Evolutionary conservation across 1,284 basidiomycete genomes (phyloP), one percentile per base, ranked within the genome.

Genomic region (Blastosporella zonata): DNA sequence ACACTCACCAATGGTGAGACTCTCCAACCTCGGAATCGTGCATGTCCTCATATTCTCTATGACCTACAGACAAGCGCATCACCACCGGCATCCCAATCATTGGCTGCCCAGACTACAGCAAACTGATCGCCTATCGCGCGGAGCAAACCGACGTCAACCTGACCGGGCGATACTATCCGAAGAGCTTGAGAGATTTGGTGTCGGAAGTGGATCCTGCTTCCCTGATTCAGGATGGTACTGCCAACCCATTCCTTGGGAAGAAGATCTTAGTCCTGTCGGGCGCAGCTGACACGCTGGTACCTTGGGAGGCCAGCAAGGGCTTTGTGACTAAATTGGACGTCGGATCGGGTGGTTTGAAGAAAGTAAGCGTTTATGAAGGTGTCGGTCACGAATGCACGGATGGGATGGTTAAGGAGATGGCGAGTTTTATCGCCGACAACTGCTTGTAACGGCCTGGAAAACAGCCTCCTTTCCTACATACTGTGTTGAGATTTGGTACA

Each of bases 41-140:
- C n/a, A n/a, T n/a, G n/a, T n/a, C n/a, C n/a, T n/a, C n/a, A n/a
- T n/a, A n/a, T n/a, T n/a, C n/a, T n/a, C n/a, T n/a, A n/a, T n/a
- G n/a, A n/a, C n/a, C n/a, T n/a, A 13, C 42, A 86, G 90, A 93
- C 53, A 77, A 84, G 7, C 74, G 87, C 20, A 69, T 94, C 48
- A 74, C 65, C 33, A 71, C 90, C 41, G 90, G 84, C 0, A 82
- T 93, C 22, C 85, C 90, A 0, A 82, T 87, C 60, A 81, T 86
- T 23, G 91, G 90, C 27, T 90, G 89, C 53, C 90, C 92, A 0
- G 85, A 92, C 67, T 90, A 82, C 58, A 62, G 76, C 22, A 69
- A 72, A 25, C 73, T 88, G 1, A 79, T 92, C 55, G 65, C 71
- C 10, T 69, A 73, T 13, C 81, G 90, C 20, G 87, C 90, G 2